These are phyloP conservation scores for Starmerella bombi DNA, from an alignment of 805 yeast species.

Conservation along the genomic window DNA sequence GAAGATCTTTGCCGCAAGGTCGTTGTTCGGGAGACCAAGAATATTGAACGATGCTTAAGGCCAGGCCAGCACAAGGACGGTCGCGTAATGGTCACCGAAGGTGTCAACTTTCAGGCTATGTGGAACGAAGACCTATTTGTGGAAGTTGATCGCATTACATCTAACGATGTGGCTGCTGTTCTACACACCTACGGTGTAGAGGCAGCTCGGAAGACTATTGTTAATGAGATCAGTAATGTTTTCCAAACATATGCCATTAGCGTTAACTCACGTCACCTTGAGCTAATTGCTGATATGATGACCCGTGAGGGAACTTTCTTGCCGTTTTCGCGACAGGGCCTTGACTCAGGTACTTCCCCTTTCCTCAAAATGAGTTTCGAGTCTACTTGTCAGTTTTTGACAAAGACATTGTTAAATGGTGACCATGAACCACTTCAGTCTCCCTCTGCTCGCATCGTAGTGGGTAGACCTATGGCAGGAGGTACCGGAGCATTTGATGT, in stretches of 20 bases:
- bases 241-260: slow-evolving; percentile 92
- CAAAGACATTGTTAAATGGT: slow-evolving; percentile 88
- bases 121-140: slow-evolving; percentile 95
- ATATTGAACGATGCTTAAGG: slow-evolving; percentile 84
- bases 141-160: slow-evolving; percentile 74
- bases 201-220: slow-evolving; percentile 96
- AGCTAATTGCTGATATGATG: slow-evolving; percentile 96
- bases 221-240: slow-evolving; percentile 86
- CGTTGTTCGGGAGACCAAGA: slow-evolving; percentile 84
- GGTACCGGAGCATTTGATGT: slow-evolving; percentile 97
- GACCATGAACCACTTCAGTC: slow-evolving; percentile 77
- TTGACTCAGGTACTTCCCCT: slow-evolving; percentile 87
- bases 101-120: slow-evolving; percentile 94
- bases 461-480: slow-evolving; percentile 79
- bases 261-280: slow-evolving; percentile 87
- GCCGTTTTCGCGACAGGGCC: slow-evolving; percentile 97
- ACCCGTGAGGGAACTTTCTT: slow-evolving; percentile 94
- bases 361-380: slow-evolving; percentile 98
- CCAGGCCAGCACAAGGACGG: slow-evolving; percentile 59
- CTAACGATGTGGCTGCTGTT: slow-evolving; percentile 88
- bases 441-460: slow-evolving; percentile 85
- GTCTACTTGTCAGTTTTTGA: slow-evolving; percentile 93
- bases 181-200: slow-evolving; percentile 91
- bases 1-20: slow-evolving; percentile 82
- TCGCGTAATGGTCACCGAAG: slow-evolving; percentile 83